Evolutionary conservation across 805 yeast genomes (phyloP).

Genomic region (Lachancea thermotolerans): DNA sequence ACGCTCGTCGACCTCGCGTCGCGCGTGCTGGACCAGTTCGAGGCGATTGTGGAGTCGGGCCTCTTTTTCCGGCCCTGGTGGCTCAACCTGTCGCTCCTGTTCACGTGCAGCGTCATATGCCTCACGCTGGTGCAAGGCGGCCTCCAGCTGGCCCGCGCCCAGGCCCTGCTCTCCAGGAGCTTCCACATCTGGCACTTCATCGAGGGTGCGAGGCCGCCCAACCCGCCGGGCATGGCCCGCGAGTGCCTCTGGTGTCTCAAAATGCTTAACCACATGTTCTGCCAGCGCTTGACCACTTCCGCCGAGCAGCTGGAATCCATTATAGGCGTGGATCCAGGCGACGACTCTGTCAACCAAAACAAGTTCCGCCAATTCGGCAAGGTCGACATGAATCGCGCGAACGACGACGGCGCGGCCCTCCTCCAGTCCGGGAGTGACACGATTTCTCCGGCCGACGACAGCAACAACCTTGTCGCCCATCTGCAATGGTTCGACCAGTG

Average conservation of each 20-base stretch:
- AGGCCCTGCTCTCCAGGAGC: constrained; percentile 11
- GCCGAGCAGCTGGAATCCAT: constrained; percentile 30
- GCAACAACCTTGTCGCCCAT: constrained; percentile 36
- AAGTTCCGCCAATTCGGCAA: constrained; percentile 43
- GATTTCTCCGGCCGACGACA: not conserved
- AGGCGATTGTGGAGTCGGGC: constrained; percentile 28
- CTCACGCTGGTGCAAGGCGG: constrained; percentile 42
- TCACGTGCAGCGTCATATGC: constrained; percentile 38
- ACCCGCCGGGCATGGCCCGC: constrained; percentile 41
- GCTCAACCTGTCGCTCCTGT: constrained; percentile 38
- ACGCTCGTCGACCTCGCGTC: constrained; percentile 6
- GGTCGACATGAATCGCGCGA: constrained; percentile 20
- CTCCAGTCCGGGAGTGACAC: too few relatives aligned
- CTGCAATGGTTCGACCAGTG: constrained; percentile 49
- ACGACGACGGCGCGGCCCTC: too few relatives aligned
- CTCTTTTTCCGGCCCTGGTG: constrained; percentile 46
- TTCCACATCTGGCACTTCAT: constrained; percentile 21
- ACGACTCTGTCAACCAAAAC: constrained; percentile 42
- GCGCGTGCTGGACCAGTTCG: constrained; percentile 26
- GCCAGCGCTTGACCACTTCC: constrained; percentile 41
- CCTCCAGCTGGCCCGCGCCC: constrained; percentile 12
- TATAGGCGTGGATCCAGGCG: constrained; percentile 49
- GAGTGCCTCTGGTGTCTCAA: constrained; percentile 61
- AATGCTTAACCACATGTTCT: constrained; percentile 45
- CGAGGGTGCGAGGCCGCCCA: constrained; percentile 26